Evolutionary conservation across 2,329 filamentous ascomycete genomes (phyloP).

Genomic region (Monilinia aucupariae): DNA sequence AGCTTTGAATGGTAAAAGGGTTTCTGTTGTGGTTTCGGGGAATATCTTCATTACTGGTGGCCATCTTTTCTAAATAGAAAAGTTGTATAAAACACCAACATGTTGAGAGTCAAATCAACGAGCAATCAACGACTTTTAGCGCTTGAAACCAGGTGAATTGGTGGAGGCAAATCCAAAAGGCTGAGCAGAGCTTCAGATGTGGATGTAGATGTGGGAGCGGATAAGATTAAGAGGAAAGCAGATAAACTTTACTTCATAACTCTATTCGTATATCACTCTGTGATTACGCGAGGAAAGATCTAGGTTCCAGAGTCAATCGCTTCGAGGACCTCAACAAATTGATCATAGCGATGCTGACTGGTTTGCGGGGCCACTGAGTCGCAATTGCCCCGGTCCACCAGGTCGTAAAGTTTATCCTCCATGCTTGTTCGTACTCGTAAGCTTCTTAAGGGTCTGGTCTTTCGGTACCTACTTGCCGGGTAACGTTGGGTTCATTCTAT

Average conservation of each 20-base stretch:
- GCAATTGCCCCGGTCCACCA: neutral
- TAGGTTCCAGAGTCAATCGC: neutral
- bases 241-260: too few species aligned
- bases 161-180: neutral
- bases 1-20: neutral
- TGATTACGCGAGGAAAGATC: neutral
- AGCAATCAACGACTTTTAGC: neutral
- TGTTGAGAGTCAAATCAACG: neutral
- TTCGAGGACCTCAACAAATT: neutral
- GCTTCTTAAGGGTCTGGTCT: too few species aligned
- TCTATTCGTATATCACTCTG: too few species aligned
- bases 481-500: too few species aligned
- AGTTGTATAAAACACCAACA: neutral
- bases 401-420: too few species aligned
- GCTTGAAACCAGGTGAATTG: too few species aligned
- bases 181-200: neutral
- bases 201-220: neutral
- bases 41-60: neutral
- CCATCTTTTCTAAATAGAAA: neutral
- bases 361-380: neutral
- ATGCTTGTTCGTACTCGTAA: too few species aligned
- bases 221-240: neutral
- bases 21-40: neutral
- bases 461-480: too few species aligned
- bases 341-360: conserved; percentile 1